Evolutionary conservation across 2,329 filamentous ascomycete genomes (phyloP), one percentile per base, ranked within the genome.

Genomic region (Verticillium zaregamsianum): DNA sequence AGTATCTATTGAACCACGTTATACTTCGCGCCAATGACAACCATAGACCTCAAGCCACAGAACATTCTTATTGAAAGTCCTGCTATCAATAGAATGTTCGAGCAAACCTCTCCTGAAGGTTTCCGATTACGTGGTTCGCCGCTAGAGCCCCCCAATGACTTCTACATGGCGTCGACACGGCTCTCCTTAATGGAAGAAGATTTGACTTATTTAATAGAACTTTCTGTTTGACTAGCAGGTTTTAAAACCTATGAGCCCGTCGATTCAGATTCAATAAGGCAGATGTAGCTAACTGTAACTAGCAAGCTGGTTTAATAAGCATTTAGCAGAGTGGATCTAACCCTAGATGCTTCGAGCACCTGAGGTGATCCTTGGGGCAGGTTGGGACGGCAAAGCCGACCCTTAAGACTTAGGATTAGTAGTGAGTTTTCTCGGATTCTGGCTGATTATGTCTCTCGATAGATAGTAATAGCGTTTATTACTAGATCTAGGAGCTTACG

Each of bases 321-420:
- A 71, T 52, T 60, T 71, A 7, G 68, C 66, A 4, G 68, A 69
- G 33, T 68, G 65, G 66, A 71, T 70, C 57, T 67, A 71, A 54
- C 69, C 70, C 0, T 52, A 67, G 32, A 68, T 58, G 61, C 61
- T 71, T 1, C 65, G 68, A 14, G 66, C 68, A 0, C 68, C 69
- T 2, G 66, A 70, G 60, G 69, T 70, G 7, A 68, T 69, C 17
- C 66, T 71, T 12, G 67, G 64, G n/a, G 66, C 66, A 5, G 54
- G 61, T 3, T 70, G 69, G 69, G 65, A 71, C 54, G 17, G 61
- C 20, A 68, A 67, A 17, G 67, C 66, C 2, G 68, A 69, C 52
- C 67, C 69, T 2, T 70, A 67, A 69, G 70, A 70, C 37, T 31
- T 71, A 0, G 67, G 69, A 12, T 55, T 63, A 5, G 60, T 70